These are phyloP conservation scores for Aspergillus haitiensis DNA, from an alignment of 495 filamentous ascomycete genomes.

Conservation along the genomic window DNA sequence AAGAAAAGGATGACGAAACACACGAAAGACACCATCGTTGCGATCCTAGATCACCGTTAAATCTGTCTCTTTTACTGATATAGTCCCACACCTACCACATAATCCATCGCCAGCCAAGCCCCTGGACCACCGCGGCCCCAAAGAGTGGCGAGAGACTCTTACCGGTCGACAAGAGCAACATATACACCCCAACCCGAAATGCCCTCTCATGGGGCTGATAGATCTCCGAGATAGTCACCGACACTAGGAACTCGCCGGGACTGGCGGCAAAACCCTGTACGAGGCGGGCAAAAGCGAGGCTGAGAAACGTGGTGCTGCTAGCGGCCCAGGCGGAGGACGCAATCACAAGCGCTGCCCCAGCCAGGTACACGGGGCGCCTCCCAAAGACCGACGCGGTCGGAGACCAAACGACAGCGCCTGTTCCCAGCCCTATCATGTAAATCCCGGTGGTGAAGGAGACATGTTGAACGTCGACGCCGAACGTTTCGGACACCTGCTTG, in stretches of 20 bases:
- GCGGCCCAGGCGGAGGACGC: slow-evolving; percentile 8
- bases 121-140: slow-evolving; percentile 7
- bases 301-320: neutral
- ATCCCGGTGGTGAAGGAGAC: slow-evolving; percentile 16
- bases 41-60: neutral
- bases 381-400: slow-evolving; percentile 9
- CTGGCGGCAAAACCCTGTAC: slow-evolving; percentile 2
- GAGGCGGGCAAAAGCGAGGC: slow-evolving; percentile 4
- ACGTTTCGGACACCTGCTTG: neutral
- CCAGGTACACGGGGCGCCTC: slow-evolving; percentile 5
- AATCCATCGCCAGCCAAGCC: slow-evolving; percentile 11
- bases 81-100: slow-evolving; percentile 9
- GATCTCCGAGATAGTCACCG: slow-evolving; percentile 9
- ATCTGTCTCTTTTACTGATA: neutral
- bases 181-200: slow-evolving; percentile 11
- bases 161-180: slow-evolving; percentile 10
- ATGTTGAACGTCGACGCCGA: neutral
- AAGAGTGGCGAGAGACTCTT: slow-evolving; percentile 14
- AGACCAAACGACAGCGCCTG: slow-evolving; percentile 6
- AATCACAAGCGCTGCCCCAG: neutral
- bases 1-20: neutral
- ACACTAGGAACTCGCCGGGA: slow-evolving; percentile 12
- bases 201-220: slow-evolving; percentile 12
- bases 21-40: neutral
- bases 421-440: slow-evolving; percentile 14